A percentile compares a stretch with the other conserved stretches of the same genome.
These are phyloP conservation scores for Diutina rugosa DNA, from an alignment of 1,139 yeast genomes.

Conservation along the genomic window DNA sequence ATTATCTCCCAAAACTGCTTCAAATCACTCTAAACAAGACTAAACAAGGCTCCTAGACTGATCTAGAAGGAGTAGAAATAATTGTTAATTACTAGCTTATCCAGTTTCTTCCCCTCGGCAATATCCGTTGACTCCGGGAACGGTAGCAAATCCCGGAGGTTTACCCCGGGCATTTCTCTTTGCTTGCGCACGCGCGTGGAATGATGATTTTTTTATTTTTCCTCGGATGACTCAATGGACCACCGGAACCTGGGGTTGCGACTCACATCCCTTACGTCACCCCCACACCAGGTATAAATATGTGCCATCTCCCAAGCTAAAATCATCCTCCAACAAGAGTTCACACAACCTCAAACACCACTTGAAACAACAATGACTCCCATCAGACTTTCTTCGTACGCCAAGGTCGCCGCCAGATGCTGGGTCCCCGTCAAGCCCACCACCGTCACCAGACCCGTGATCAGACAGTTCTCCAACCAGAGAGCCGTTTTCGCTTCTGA, in stretches of 20 bases:
- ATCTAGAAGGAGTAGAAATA: no score
- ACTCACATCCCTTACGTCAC: neutral
- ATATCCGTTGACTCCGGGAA: neutral
- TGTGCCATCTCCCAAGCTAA: neutral
- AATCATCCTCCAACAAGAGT: neutral
- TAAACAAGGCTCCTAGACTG: no score
- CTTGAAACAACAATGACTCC: neutral
- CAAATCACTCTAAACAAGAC: no score
- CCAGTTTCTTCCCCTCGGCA: neutral
- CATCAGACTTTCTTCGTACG: conserved; percentile 1
- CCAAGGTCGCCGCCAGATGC: conserved; percentile 2
- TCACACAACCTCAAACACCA: neutral
- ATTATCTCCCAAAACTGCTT: neutral
- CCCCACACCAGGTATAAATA: neutral
- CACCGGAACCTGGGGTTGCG: neutral
- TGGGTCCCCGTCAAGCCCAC: conserved; percentile 2
- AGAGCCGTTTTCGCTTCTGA: conserved; percentile 1
- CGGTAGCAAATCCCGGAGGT: neutral
- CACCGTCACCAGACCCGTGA: conserved; percentile 1
- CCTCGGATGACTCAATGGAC: neutral
- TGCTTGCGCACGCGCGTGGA: neutral
- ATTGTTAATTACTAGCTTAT: no score
- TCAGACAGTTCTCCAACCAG: conserved; percentile 2
- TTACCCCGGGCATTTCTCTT: neutral
- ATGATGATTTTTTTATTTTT: neutral